Conservation (phyloP, 1,284 basidiomycete species). For the Leccinum ponderosum region DNA sequence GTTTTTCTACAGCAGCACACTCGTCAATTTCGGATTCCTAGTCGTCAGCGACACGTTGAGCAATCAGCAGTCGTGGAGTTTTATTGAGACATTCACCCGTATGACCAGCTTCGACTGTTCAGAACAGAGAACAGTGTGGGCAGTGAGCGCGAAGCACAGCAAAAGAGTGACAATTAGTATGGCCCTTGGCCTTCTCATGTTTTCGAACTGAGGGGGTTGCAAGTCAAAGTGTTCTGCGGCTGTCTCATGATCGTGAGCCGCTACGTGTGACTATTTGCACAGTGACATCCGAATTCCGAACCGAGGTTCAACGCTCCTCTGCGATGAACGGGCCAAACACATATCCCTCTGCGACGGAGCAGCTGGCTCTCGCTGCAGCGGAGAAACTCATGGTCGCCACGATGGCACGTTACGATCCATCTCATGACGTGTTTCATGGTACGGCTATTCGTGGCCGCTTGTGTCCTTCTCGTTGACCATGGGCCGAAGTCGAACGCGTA, state of each 20-base stretch:
- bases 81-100: slow-evolving; percentile 26
- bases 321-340: background rate
- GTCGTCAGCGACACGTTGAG: slow-evolving; percentile 7
- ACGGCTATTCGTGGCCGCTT: slow-evolving; percentile 20
- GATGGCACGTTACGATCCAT: slow-evolving; percentile 87
- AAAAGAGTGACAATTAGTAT: slow-evolving; percentile 43
- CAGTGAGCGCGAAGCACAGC: slow-evolving; percentile 28
- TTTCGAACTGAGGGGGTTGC: slow-evolving; percentile 9
- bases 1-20: slow-evolving; percentile 54
- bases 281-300: slow-evolving; percentile 26
- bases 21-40: slow-evolving; percentile 53
- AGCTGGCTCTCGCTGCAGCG: slow-evolving; percentile 53
- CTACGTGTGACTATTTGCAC: background rate
- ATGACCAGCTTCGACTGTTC: slow-evolving; percentile 28
- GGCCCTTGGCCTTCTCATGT: slow-evolving; percentile 21
- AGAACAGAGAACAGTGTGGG: slow-evolving; percentile 20
- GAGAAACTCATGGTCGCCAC: slow-evolving; percentile 73
- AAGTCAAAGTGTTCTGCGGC: slow-evolving; percentile 1
- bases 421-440: slow-evolving; percentile 90
- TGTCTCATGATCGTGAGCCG: background rate
- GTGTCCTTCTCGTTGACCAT: slow-evolving; percentile 2
- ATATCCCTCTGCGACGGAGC: slow-evolving; percentile 40
- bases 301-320: background rate
- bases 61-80: slow-evolving; percentile 3
- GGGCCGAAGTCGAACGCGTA: slow-evolving; percentile 73